phyloP scores from a whole-genome alignment of 2,329 filamentous ascomycete genomes.

The Endocalyx cinctus region DNA sequence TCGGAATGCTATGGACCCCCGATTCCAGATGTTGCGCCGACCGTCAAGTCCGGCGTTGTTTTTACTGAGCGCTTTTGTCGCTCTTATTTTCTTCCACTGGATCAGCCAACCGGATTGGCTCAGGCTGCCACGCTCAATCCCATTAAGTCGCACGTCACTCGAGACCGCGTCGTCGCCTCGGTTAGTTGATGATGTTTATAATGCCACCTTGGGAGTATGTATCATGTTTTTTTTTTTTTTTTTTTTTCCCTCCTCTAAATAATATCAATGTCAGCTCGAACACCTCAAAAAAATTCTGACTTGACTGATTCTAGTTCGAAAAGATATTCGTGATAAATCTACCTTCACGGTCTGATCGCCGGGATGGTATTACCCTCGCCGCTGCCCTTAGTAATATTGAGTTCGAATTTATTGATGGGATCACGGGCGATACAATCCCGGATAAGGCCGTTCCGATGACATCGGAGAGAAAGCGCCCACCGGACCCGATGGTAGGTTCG shows the following conservation, averaged over 20 bases:
- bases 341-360: constrained; percentile 31
- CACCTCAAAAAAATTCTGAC: no score
- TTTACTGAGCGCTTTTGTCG: neutral
- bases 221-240: neutral
- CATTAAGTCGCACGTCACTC: no score
- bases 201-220: constrained; percentile 1
- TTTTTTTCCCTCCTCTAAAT: neutral
- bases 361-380: constrained; percentile 31
- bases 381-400: constrained; percentile 29
- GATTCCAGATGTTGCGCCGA: constrained; percentile 1
- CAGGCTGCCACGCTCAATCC: neutral
- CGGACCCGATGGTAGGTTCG: constrained; percentile 10
- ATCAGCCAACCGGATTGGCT: constrained; percentile 1
- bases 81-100: constrained; percentile 1
- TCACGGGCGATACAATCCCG: constrained; percentile 22
- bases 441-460: constrained; percentile 12
- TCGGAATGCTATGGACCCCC: no score
- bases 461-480: constrained; percentile 9
- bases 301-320: constrained; percentile 24
- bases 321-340: constrained; percentile 35
- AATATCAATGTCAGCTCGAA: no score
- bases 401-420: constrained; percentile 31
- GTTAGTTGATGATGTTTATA: neutral
- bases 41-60: constrained; percentile 1
- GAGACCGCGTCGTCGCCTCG: neutral